These are phyloP conservation scores for Trichopus zeylanicus DNA, from an alignment of 116 monocot species.

Conservation along the genomic window DNA sequence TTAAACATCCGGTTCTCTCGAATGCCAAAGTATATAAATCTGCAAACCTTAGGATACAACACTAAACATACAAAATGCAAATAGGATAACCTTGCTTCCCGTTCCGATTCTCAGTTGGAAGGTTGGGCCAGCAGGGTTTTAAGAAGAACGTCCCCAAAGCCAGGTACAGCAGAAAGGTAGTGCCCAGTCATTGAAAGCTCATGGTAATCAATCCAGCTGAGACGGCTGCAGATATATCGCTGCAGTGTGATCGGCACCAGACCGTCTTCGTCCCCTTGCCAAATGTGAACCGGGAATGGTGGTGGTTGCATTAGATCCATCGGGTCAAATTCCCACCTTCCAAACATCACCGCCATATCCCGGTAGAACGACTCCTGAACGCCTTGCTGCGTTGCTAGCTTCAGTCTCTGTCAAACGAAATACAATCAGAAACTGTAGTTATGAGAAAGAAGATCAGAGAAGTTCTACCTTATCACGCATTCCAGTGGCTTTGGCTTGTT, in stretches of 20 bases:
- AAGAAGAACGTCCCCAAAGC: slow-evolving; percentile 41
- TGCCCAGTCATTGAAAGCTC: slow-evolving; percentile 48
- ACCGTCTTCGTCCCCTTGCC: slow-evolving; percentile 70
- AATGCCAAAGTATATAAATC: no score
- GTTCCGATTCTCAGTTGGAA: neutral
- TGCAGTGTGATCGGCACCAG: slow-evolving; percentile 53
- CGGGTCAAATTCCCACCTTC: slow-evolving; percentile 74
- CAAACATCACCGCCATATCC: slow-evolving; percentile 71
- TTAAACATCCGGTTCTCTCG: no score
- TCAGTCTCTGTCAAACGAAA: slow-evolving; percentile 20
- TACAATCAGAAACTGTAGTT: neutral
- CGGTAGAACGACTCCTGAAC: slow-evolving; percentile 43
- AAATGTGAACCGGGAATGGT: slow-evolving; percentile 40
- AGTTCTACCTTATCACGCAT: slow-evolving; percentile 24
- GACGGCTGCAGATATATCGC: slow-evolving; percentile 37
- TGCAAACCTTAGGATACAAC: no score
- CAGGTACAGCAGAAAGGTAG: slow-evolving; percentile 29
- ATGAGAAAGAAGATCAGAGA: neutral
- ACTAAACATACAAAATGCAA: no score
- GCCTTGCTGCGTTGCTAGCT: slow-evolving; percentile 58
- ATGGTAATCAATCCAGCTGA: slow-evolving; percentile 57
- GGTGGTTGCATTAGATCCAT: slow-evolving; percentile 42
- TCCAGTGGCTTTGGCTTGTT: slow-evolving; percentile 15
- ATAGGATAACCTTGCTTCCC: no score
- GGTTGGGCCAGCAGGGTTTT: slow-evolving; percentile 18